Evolutionary conservation across 352 stramenopile species (phyloP).

Genomic region (Phytophthora hibernalis): DNA sequence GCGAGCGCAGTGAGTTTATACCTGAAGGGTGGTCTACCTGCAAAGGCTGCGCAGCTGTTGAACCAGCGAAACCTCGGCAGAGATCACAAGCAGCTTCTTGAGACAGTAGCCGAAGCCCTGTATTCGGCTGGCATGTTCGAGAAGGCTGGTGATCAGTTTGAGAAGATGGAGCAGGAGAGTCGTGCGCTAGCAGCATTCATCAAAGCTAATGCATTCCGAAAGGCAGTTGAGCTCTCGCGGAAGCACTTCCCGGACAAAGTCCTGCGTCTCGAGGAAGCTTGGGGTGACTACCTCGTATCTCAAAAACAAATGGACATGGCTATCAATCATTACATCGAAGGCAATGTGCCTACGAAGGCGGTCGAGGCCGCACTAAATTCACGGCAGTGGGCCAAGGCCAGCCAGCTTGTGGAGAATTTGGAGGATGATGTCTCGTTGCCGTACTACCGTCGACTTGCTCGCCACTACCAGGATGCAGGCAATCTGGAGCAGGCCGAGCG

Average conservation of each 20-base stretch:
- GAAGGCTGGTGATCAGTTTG: constrained; percentile 94
- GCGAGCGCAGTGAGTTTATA: constrained; percentile 92
- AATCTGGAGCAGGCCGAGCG: constrained; percentile 90
- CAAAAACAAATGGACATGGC: constrained; percentile 96
- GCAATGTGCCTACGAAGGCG: constrained; percentile 91
- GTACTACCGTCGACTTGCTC: constrained; percentile 90
- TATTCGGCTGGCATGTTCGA: constrained; percentile 92
- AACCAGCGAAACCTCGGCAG: constrained; percentile 86
- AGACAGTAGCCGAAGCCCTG: constrained; percentile 91
- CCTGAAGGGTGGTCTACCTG: constrained; percentile 92
- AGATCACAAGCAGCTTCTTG: constrained; percentile 90
- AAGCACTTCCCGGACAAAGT: constrained; percentile 92
- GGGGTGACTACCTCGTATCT: constrained; percentile 94
- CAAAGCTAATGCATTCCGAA: constrained; percentile 92
- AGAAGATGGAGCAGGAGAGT: constrained; percentile 93
- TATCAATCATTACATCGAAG: constrained; percentile 97
- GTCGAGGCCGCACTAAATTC: constrained; percentile 93
- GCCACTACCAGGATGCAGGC: constrained; percentile 91
- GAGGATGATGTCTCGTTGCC: constrained; percentile 90
- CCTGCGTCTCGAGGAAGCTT: constrained; percentile 91
- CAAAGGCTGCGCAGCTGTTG: constrained; percentile 90
- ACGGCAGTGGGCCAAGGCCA: constrained; percentile 94
- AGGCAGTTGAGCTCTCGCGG: constrained; percentile 93
- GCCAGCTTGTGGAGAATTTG: constrained; percentile 92
- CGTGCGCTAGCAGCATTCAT: constrained; percentile 92